Conservation (phyloP, 495 filamentous ascomycete species). For the Podospora australis region DNA sequence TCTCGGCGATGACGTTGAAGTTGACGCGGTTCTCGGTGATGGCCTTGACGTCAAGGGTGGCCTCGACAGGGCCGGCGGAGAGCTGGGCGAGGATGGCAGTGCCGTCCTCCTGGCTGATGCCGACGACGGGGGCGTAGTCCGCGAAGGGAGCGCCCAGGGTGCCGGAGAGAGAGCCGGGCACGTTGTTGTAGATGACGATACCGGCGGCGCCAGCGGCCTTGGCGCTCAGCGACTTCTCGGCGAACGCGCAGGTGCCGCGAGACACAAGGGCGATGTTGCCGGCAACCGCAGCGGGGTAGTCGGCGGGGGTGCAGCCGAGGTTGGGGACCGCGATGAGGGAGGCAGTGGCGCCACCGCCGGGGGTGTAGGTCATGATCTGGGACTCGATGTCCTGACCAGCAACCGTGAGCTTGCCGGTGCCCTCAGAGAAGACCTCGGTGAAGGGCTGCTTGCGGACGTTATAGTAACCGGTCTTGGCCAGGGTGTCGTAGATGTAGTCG, state of each 20-base stretch:
- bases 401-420: slow-evolving; percentile 30
- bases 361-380: slow-evolving; percentile 35
- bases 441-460: slow-evolving; percentile 54
- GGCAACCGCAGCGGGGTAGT: slow-evolving; percentile 49
- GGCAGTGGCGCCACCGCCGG: slow-evolving; percentile 36
- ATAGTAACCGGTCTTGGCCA: slow-evolving; percentile 50
- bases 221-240: slow-evolving; percentile 52
- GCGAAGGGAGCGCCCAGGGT: slow-evolving; percentile 50
- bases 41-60: slow-evolving; percentile 25
- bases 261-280: slow-evolving; percentile 57
- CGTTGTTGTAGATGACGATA: slow-evolving; percentile 62
- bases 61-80: slow-evolving; percentile 24
- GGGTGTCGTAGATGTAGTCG: slow-evolving; percentile 51
- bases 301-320: slow-evolving; percentile 48
- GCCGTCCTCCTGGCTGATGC: slow-evolving; percentile 50
- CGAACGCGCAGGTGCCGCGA: slow-evolving; percentile 57
- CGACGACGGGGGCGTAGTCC: slow-evolving; percentile 46
- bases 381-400: slow-evolving; percentile 21
- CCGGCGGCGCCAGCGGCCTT: slow-evolving; percentile 54
- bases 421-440: slow-evolving; percentile 29
- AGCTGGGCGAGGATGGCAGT: slow-evolving; percentile 37
- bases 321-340: slow-evolving; percentile 44
- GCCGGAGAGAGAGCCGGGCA: slow-evolving; percentile 40
- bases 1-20: slow-evolving; percentile 64
- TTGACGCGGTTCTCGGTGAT: slow-evolving; percentile 43